Evolutionary conservation across 139 green algal genomes (phyloP), one percentile per base, ranked within the genome.

Genomic region (Desmodesmus armatus): DNA sequence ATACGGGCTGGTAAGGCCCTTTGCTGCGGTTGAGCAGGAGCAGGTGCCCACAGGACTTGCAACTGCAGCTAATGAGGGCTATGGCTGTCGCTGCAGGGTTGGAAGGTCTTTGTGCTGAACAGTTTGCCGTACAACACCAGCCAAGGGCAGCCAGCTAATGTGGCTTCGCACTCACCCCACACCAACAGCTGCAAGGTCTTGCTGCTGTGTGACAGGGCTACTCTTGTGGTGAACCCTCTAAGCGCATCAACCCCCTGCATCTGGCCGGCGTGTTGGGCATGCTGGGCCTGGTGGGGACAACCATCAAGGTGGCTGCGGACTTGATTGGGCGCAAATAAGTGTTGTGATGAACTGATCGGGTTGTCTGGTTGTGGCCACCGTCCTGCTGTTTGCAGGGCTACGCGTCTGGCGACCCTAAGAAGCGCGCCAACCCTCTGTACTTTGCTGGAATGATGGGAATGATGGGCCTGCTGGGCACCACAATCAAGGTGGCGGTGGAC

Each of bases 311-410:
- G 60, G 77, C 60, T 39, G 77, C 31, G 33, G 60, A 83, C 58
- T 40, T 83, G 58, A 58, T 83, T n/a, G n/a, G n/a, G n/a, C n/a
- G n/a, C n/a, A n/a, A n/a, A n/a, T n/a, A n/a, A n/a, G n/a, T n/a
- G n/a, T n/a, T n/a, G n/a, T n/a, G n/a, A n/a, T n/a, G n/a, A n/a
- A n/a, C n/a, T n/a, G n/a, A n/a, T n/a, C n/a, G n/a, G n/a, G n/a
- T n/a, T n/a, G n/a, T n/a, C n/a, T n/a, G n/a, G n/a, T n/a, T n/a
- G n/a, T n/a, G n/a, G n/a, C n/a, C n/a, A n/a, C n/a, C n/a, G n/a
- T n/a, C n/a, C n/a, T n/a, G n/a, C n/a, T n/a, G n/a, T n/a, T n/a
- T 60, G 72, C 78, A 88, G 73, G 85, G 89, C 63, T 94, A 94
- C 83, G 51, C 70, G 29, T 89, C 83, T 27, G 91, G 91, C 9